Base-by-base conservation (phyloP, 2,329 filamentous ascomycete genomes). In the Talaromyces sp. region DNA sequence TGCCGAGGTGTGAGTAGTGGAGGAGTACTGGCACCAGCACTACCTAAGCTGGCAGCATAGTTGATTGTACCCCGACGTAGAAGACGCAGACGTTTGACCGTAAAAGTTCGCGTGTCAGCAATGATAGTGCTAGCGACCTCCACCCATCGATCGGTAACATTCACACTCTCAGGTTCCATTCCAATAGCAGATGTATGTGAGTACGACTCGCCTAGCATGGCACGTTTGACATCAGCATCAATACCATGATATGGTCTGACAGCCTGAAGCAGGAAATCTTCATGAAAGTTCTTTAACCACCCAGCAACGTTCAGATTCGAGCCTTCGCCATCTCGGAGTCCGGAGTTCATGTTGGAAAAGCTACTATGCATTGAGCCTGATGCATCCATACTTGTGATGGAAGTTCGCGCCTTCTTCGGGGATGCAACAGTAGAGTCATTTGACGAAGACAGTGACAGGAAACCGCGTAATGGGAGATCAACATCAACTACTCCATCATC, bases 401-500 rank as follows among this genome's bases (percentile, higher is more conserved):
- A 85, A 3, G 81, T 81, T 56, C 78, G 76, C 16, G 74, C 74
- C 64, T 78, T 79, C 65, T 76, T 76, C 5, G 77, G 77, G 7
- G 77, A 83, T 68, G 73, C 79, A 75, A 73, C 75, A 66, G 67
- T 76, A 1, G 79, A 82, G 62, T 73, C 83, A 72, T 71, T 82
- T 63, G 70, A 85, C 57, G 71, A 83, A 69, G 69, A 80, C 47
- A 79, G 77, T 67, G 74, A 81, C 63, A 80, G 78, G 75, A 82
- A 82, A 10, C 82, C 83, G 47, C 83, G 82, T 22, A 86, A 74
- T 2, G 83, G 82, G 54, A 87, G 81, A 65, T 87, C 84, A 59
- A 87, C 84, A 69, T 87, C 85, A 35, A 87, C 83, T n/a, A 87
- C 81, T 1, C 85, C 85, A 68, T 87, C 85, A 33, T 83, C 81